Evolutionary conservation across 345 rosid genomes (phyloP).

Genomic region (Xanthoceras sorbifolium): DNA sequence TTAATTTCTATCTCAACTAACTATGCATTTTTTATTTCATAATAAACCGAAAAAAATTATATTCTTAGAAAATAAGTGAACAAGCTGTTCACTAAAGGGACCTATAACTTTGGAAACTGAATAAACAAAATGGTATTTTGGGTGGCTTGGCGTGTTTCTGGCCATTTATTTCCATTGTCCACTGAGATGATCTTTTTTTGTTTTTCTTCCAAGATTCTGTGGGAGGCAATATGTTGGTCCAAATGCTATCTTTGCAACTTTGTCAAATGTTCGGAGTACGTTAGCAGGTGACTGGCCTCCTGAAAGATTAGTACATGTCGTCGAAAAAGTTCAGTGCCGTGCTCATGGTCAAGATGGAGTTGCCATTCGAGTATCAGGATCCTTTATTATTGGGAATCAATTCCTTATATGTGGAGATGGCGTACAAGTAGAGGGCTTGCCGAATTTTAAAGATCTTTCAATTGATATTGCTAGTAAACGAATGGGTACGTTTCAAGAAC

Average conservation of each 20-base stretch:
- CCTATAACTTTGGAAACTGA: neutral
- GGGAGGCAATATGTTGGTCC: slow-evolving; percentile 61
- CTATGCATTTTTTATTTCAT: neutral
- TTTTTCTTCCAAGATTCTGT: slow-evolving; percentile 47
- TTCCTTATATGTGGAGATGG: slow-evolving; percentile 95
- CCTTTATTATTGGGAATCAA: slow-evolving; percentile 83
- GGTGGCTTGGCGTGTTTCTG: neutral
- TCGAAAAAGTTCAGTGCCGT: slow-evolving; percentile 85
- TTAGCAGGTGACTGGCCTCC: slow-evolving; percentile 84
- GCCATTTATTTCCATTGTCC: slow-evolving; percentile 2
- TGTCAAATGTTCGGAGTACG: slow-evolving; percentile 69
- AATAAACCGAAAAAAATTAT: too few relatives aligned
- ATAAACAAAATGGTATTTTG: neutral
- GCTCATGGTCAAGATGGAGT: slow-evolving; percentile 64
- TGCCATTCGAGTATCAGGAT: slow-evolving; percentile 75
- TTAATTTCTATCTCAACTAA: neutral
- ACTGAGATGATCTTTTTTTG: slow-evolving; percentile 2
- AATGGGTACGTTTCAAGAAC: slow-evolving; percentile 87
- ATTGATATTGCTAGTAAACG: slow-evolving; percentile 72
- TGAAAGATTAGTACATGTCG: slow-evolving; percentile 83
- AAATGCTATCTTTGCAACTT: slow-evolving; percentile 50
- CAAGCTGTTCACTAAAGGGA: neutral
- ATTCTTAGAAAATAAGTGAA: neutral
- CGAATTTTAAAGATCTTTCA: slow-evolving; percentile 77
- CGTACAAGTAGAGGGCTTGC: slow-evolving; percentile 86